Conservation (phyloP, 352 stramenopile species). For the Phytophthora idaei region DNA sequence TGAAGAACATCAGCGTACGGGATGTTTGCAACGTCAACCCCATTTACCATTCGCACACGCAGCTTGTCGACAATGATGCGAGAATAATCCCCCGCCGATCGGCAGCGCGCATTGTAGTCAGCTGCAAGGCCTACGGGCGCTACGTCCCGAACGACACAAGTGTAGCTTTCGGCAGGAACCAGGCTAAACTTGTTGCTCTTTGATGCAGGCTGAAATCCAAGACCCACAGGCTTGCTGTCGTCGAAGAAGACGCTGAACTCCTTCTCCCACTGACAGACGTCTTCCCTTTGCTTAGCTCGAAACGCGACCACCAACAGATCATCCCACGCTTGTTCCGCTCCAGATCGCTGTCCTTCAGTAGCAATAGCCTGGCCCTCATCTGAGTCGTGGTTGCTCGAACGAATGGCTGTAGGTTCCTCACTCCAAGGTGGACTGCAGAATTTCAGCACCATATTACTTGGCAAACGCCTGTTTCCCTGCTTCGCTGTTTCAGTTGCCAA, state of each 20-base stretch:
- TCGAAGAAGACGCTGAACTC: constrained; percentile 71
- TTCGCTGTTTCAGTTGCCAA: constrained; percentile 7
- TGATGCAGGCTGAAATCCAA: constrained; percentile 45
- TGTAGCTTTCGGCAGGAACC: constrained; percentile 32
- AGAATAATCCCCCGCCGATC: constrained; percentile 48
- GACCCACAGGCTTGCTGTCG: constrained; percentile 47
- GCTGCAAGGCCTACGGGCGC: constrained; percentile 41
- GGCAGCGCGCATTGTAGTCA: constrained; percentile 63
- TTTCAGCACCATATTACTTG: constrained; percentile 49
- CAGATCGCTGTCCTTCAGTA: constrained; percentile 5
- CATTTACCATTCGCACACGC: constrained; percentile 57
- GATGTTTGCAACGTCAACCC: constrained; percentile 39
- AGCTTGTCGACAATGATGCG: constrained; percentile 46
- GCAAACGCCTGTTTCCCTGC: not conserved
- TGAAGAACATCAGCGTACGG: constrained; percentile 57
- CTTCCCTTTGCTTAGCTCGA: constrained; percentile 21
- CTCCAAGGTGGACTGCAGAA: constrained; percentile 50
- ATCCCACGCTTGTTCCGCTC: constrained; percentile 30
- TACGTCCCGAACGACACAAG: constrained; percentile 53
- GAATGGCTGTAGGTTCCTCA: constrained; percentile 2
- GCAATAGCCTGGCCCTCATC: constrained; percentile 22
- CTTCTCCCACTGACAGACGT: constrained; percentile 45
- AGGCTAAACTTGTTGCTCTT: constrained; percentile 19
- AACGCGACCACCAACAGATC: constrained; percentile 32
- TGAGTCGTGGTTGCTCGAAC: constrained; percentile 22